A percentile compares a stretch with the other conserved stretches of the same genome.
These are phyloP conservation scores for Macrophomina phaseolina DNA, from an alignment of 2,329 filamentous ascomycete genomes.

Conservation along the genomic window DNA sequence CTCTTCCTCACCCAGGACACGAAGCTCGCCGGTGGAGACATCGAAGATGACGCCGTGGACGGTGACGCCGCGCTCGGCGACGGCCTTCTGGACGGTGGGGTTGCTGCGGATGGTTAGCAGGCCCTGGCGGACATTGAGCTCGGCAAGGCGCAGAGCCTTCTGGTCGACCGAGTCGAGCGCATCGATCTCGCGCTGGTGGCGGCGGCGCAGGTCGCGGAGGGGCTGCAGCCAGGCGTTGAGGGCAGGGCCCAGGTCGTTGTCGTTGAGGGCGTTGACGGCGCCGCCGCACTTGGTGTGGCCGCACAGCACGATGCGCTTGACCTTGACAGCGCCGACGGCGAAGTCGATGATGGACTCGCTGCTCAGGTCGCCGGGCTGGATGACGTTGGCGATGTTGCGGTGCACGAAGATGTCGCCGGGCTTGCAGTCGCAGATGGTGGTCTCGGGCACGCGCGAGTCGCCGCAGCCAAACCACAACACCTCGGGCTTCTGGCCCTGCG, in stretches of 20 bases:
- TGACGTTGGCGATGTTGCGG: constrained; percentile 87
- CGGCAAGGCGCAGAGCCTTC: constrained; percentile 67
- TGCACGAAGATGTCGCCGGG: constrained; percentile 88
- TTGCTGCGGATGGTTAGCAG: constrained; percentile 73
- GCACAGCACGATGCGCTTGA: constrained; percentile 67
- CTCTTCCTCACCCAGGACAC: constrained; percentile 14
- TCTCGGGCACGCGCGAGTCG: constrained; percentile 84
- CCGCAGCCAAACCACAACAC: constrained; percentile 87
- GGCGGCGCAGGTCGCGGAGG: constrained; percentile 59
- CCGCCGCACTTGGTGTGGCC: constrained; percentile 68
- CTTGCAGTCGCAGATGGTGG: constrained; percentile 76
- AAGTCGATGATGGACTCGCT: constrained; percentile 79
- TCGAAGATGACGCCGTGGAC: constrained; percentile 83
- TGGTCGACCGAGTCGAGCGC: constrained; percentile 52
- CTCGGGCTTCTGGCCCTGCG: constrained; percentile 68
- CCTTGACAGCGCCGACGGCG: constrained; percentile 73
- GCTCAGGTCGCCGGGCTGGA: constrained; percentile 76
- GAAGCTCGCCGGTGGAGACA: constrained; percentile 40
- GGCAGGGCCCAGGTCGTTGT: constrained; percentile 61
- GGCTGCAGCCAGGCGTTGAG: constrained; percentile 68
- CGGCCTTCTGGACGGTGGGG: constrained; percentile 70
- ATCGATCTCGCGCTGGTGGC: constrained; percentile 58
- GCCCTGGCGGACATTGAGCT: constrained; percentile 74
- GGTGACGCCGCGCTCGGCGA: constrained; percentile 71
- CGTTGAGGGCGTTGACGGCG: constrained; percentile 60